Base-by-base conservation (phyloP, 176 grass and related monocot genomes). In the Aegilops umbellulata region DNA sequence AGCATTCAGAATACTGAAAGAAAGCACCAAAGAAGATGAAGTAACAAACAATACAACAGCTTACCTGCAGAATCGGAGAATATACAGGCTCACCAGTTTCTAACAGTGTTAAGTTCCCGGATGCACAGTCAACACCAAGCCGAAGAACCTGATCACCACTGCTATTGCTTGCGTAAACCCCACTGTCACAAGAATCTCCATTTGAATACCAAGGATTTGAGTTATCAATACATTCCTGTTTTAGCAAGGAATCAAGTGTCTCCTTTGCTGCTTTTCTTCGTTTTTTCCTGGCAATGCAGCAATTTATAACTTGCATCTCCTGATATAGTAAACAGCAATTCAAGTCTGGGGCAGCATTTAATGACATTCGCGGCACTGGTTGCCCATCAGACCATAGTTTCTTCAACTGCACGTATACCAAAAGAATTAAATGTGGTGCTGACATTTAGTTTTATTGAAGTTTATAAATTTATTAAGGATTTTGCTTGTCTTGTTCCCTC, bases 271-370 rank as follows among this genome's bases (percentile, higher is more conserved):
- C 82, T 81, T 88, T 83, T 89, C 86, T 90, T 67, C 92, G 78
- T 15, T 91, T 83, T 82, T 98, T 98, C 87, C 97, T 94, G 31
- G 92, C 90, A 92, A 98, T 94, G 85, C 93, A 98, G 72, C 97
- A 95, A 87, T 98, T 98, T 92, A 98, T 92, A 24, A 94, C 97
- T 94, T 98, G 97, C 44, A 98, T 90, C 85, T 98, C 90, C 79
- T 98, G 97, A 89, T 94, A 92, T 85, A 98, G 91, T 58, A 94
- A 91, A 94, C 97, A 98, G 74, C 66, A 92, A 89, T 95, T 95
- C 88, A 98, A 90, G 74, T 95, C 88, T 10, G 97, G 97, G 42
- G 89, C 79, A 82, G 82, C 90, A 82, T 98, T 90, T 34, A 86
- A 53, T 84, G 97, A 87, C 84, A 95, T 94, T 71, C 66, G 78